Percentiles rank a stretch among this genome's conserved stretches.
phyloP scores from a whole-genome alignment of 306 rosid genomes.

The Trifolium dubium region DNA sequence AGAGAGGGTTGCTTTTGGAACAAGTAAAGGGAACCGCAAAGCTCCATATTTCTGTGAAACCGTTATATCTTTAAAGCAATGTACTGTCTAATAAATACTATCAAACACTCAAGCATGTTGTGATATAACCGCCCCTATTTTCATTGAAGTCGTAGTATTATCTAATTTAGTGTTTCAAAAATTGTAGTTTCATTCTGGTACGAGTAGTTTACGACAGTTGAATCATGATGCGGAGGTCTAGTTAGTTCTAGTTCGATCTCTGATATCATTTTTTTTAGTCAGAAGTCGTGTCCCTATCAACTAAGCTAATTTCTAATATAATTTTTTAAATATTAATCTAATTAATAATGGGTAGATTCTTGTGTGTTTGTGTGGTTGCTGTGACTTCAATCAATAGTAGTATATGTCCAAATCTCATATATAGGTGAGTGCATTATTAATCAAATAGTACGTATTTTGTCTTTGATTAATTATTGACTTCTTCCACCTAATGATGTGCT shows the following conservation, averaged over 20 bases:
- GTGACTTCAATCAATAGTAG: conserved; percentile 40
- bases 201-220: background rate
- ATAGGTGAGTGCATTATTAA: conserved; percentile 22
- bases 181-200: background rate
- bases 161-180: background rate
- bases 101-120: conserved; percentile 3
- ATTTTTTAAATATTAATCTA: too few relatives aligned
- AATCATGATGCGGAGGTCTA: background rate
- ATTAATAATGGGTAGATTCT: background rate
- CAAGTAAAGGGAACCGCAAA: conserved; percentile 46
- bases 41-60: conserved; percentile 36
- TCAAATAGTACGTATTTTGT: background rate
- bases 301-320: too few relatives aligned
- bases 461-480: conserved; percentile 26
- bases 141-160: background rate
- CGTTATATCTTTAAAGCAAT: conserved; percentile 38
- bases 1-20: conserved; percentile 37
- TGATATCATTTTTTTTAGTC: too few relatives aligned
- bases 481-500: conserved; percentile 8
- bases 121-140: background rate
- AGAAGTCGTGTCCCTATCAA: too few relatives aligned
- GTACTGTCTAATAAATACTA: background rate
- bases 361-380: conserved; percentile 31
- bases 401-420: background rate
- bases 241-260: too few relatives aligned